A percentile compares a stretch with the other conserved stretches of the same genome.
Evolutionary conservation across 2,329 filamentous ascomycete genomes (phyloP).

Genomic region (Trichothecium sympodiale): DNA sequence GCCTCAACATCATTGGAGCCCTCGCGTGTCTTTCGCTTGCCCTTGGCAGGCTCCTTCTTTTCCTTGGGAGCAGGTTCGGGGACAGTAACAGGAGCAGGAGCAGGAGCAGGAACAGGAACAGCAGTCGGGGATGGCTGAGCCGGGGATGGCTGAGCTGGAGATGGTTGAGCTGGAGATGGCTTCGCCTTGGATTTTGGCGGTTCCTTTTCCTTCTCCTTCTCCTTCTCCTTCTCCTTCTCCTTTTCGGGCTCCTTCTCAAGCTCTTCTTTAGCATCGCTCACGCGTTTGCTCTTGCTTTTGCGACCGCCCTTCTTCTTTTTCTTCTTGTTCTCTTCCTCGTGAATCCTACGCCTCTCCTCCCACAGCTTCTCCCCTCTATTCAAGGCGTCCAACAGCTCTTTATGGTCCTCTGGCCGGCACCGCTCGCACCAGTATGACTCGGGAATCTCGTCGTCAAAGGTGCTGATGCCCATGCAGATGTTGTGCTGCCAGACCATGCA

Average conservation of each 20-base stretch:
- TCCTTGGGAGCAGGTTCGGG: slow-evolving; percentile 29
- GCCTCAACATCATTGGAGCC: slow-evolving; percentile 40
- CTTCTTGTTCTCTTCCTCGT: slow-evolving; percentile 51
- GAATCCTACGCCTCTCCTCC: slow-evolving; percentile 56
- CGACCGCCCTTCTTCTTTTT: slow-evolving; percentile 48
- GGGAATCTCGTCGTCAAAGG: slow-evolving; percentile 66
- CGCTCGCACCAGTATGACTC: slow-evolving; percentile 88
- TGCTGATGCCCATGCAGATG: slow-evolving; percentile 78
- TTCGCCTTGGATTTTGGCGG: slow-evolving; percentile 16
- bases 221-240: slow-evolving; percentile 2
- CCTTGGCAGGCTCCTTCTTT: slow-evolving; percentile 35
- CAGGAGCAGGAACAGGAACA: too few relatives aligned
- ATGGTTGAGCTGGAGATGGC: slow-evolving; percentile 29
- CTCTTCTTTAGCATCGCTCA: slow-evolving; percentile 55
- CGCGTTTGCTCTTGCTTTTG: slow-evolving; percentile 52
- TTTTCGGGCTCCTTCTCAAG: slow-evolving; percentile 28
- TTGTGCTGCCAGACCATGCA: slow-evolving; percentile 97
- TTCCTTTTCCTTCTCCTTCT: slow-evolving; percentile 3
- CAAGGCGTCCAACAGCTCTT: slow-evolving; percentile 67
- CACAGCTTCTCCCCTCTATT: slow-evolving; percentile 75
- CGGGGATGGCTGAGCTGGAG: too few relatives aligned
- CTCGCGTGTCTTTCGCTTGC: slow-evolving; percentile 47
- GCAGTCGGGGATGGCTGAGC: too few relatives aligned
- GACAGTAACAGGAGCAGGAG: too few relatives aligned
- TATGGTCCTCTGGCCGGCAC: slow-evolving; percentile 77